phyloP scores from a whole-genome alignment of 305 asterid genomes.

The Rubia peregrina region DNA sequence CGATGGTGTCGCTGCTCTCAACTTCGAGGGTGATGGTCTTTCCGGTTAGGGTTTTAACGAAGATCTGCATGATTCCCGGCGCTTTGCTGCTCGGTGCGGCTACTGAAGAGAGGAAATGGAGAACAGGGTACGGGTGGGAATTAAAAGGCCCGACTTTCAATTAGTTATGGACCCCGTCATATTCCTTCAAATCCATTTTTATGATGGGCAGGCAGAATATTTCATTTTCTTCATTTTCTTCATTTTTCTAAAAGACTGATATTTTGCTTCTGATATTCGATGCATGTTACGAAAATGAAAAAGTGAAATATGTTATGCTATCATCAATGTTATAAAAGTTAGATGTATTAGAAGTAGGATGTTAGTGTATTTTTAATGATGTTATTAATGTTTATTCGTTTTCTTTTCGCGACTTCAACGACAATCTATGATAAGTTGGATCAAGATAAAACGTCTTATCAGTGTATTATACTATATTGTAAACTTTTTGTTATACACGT shows the following conservation, averaged over 20 bases:
- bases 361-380: too few species aligned
- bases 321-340: too few species aligned
- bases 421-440: too few species aligned
- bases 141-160: background rate
- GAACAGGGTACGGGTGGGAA: background rate
- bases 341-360: too few species aligned
- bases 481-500: too few species aligned
- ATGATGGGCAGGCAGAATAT: background rate
- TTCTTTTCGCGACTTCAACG: too few species aligned
- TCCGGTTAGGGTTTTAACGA: constrained; percentile 29
- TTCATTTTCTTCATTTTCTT: background rate
- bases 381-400: too few species aligned
- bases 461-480: too few species aligned
- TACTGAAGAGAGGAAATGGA: background rate
- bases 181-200: background rate
- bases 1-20: constrained; percentile 30
- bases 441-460: too few species aligned
- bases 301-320: background rate
- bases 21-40: constrained; percentile 29
- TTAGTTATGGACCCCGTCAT: background rate
- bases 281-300: background rate
- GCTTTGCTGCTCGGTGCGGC: background rate
- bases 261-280: background rate
- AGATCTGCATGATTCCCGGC: constrained; percentile 10
- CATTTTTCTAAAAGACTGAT: background rate